phyloP scores from a whole-genome alignment of 2,329 filamentous ascomycete species.

The Chlorencoelia australis region DNA sequence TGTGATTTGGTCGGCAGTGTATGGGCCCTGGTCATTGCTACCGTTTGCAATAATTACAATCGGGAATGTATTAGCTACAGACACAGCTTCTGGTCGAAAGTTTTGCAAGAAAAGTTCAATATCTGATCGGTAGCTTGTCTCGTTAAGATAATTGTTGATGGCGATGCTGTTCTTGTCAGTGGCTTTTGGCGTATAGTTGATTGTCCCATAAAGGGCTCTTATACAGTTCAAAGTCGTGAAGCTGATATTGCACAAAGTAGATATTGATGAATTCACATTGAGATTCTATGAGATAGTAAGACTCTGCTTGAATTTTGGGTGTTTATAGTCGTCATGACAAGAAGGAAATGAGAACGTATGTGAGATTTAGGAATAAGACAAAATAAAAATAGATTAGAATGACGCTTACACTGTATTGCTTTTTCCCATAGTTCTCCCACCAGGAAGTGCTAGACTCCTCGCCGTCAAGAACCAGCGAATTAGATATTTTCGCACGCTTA shows the following conservation, averaged over 20 bases:
- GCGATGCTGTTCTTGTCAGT: slow-evolving; percentile 15
- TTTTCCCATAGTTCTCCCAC: neutral
- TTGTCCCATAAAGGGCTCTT: slow-evolving; percentile 16
- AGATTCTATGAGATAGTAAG: no score
- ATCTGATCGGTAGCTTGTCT: slow-evolving; percentile 17
- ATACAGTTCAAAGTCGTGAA: slow-evolving; percentile 17
- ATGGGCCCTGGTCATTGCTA: slow-evolving; percentile 4
- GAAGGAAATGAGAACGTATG: neutral
- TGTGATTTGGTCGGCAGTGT: slow-evolving; percentile 4
- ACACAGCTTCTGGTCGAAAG: slow-evolving; percentile 12
- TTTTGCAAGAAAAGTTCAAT: slow-evolving; percentile 10
- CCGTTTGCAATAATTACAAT: slow-evolving; percentile 7
- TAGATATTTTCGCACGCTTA: neutral
- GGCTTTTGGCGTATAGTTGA: slow-evolving; percentile 13
- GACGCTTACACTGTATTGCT: no score
- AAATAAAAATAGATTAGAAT: no score
- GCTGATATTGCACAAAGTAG: slow-evolving; percentile 52
- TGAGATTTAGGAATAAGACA: no score
- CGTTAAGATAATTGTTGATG: slow-evolving; percentile 19
- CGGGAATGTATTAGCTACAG: slow-evolving; percentile 9
- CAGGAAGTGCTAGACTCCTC: neutral
- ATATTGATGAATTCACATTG: no score
- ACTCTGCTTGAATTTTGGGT: slow-evolving; percentile 31
- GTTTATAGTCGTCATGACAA: neutral
- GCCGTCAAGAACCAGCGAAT: neutral